Conservation (phyloP, 1,139 yeast species). For the Hemisphaericaspora xylanilytica region DNA sequence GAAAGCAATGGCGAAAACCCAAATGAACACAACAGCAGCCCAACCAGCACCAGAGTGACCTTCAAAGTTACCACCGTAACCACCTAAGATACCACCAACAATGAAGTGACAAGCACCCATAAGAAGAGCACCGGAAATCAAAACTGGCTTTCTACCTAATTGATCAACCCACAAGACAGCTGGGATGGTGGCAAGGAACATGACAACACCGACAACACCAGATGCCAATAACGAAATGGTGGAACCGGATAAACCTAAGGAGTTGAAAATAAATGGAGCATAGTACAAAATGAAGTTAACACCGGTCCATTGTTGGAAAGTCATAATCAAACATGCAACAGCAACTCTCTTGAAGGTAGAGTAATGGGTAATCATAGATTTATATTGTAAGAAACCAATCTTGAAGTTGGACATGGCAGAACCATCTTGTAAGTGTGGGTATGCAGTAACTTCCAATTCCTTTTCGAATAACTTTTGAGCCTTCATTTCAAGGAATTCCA, state of each 20-base stretch:
- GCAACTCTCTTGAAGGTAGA: slow-evolving; percentile 41
- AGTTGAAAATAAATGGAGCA: slow-evolving; percentile 36
- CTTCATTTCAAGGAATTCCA: slow-evolving; percentile 20
- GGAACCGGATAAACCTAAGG: slow-evolving; percentile 17
- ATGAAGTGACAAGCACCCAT: slow-evolving; percentile 15
- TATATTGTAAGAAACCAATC: slow-evolving; percentile 16
- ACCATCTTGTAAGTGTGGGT: slow-evolving; percentile 15
- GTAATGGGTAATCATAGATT: slow-evolving; percentile 16
- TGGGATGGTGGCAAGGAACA: slow-evolving; percentile 23
- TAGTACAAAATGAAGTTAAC: slow-evolving; percentile 72
- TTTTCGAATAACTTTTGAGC: slow-evolving; percentile 21
- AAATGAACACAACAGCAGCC: slow-evolving; percentile 43
- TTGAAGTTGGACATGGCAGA: slow-evolving; percentile 11
- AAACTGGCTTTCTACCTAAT: slow-evolving; percentile 15
- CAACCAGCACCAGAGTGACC: slow-evolving; percentile 29
- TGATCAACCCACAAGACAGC: slow-evolving; percentile 34
- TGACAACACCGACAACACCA: slow-evolving; percentile 57
- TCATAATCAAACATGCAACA: slow-evolving; percentile 62
- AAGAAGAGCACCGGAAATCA: slow-evolving; percentile 14
- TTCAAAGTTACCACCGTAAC: slow-evolving; percentile 14
- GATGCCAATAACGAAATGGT: slow-evolving; percentile 32
- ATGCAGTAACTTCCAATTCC: slow-evolving; percentile 10
- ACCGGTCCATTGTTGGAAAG: slow-evolving; percentile 69
- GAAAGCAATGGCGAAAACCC: slow-evolving; percentile 29
- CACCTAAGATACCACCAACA: slow-evolving; percentile 60